Conservation (phyloP, 2,329 filamentous ascomycete genomes). For the Metarhizium robertsii region DNA sequence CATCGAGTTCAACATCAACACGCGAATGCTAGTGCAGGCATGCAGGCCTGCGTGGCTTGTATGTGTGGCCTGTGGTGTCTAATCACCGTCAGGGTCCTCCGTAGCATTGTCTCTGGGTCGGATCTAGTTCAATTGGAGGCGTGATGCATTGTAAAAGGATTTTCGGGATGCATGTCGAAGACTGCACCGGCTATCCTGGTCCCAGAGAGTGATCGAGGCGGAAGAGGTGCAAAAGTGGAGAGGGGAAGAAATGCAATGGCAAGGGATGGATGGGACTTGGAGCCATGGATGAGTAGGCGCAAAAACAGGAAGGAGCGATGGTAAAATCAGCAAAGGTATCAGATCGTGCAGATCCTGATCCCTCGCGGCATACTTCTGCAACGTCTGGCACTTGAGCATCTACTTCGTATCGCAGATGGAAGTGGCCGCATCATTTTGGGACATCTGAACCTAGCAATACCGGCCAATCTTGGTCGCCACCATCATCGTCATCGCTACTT, state of each 20-base stretch:
- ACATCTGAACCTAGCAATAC: no score
- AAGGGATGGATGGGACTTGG: not conserved
- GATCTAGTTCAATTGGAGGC: not conserved
- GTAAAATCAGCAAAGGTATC: not conserved
- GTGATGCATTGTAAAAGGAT: no score
- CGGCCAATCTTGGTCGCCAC: no score
- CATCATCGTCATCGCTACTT: no score
- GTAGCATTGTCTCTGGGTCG: not conserved
- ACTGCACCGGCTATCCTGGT: not conserved
- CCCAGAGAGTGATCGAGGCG: not conserved
- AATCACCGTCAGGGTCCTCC: not conserved
- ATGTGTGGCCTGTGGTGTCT: no score
- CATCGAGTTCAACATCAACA: not conserved
- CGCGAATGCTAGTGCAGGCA: not conserved
- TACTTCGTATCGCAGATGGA: not conserved
- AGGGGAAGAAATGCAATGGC: not conserved
- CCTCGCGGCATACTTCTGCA: not conserved
- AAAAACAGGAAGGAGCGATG: not conserved
- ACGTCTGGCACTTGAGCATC: not conserved
- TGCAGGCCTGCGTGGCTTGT: not conserved
- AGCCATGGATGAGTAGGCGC: not conserved
- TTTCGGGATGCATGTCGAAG: not conserved
- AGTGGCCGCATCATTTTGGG: no score
- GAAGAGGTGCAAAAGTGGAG: not conserved
- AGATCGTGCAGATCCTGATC: not conserved